Evolutionary conservation across 768 basidiomycete genomes (phyloP).

Genomic region (Xerocomus brunneocitrinus): DNA sequence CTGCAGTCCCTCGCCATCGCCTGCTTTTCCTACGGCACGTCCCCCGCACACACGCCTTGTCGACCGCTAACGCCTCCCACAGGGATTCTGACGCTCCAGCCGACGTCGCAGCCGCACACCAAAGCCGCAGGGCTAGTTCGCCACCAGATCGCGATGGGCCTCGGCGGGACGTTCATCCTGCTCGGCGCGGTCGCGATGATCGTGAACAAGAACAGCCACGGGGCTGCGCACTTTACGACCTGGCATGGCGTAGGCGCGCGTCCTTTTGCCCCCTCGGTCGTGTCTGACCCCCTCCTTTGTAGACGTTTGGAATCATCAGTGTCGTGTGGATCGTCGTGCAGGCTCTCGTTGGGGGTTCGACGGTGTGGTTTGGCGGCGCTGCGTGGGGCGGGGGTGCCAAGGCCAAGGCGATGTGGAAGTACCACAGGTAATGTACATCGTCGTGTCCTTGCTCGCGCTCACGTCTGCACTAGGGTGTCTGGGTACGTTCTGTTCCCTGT

Average conservation of each 20-base stretch:
- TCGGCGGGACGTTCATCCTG: slow-evolving; percentile 54
- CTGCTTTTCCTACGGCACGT: slow-evolving; percentile 58
- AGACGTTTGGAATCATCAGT: slow-evolving; percentile 65
- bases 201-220: slow-evolving; percentile 53
- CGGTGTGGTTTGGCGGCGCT: slow-evolving; percentile 70
- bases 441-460: slow-evolving; percentile 1
- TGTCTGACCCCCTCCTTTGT: background rate
- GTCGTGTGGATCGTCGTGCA: slow-evolving; percentile 61
- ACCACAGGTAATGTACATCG: slow-evolving; percentile 55
- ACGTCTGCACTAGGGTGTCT: slow-evolving; percentile 44
- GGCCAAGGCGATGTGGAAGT: slow-evolving; percentile 79
- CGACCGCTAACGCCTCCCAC: background rate
- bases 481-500: slow-evolving; percentile 68
- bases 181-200: slow-evolving; percentile 60
- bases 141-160: slow-evolving; percentile 57
- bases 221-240: slow-evolving; percentile 55
- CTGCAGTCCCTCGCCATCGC: slow-evolving; percentile 55
- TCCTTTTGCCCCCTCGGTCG: no score
- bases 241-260: slow-evolving; percentile 65
- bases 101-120: slow-evolving; percentile 59
- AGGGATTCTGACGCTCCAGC: slow-evolving; percentile 77
- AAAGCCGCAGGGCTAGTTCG: slow-evolving; percentile 64
- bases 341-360: slow-evolving; percentile 60
- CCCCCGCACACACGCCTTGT: no score
- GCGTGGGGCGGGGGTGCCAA: slow-evolving; percentile 66